phyloP scores from a whole-genome alignment of 1,284 basidiomycete genomes.

The Ustilago loliicola region DNA sequence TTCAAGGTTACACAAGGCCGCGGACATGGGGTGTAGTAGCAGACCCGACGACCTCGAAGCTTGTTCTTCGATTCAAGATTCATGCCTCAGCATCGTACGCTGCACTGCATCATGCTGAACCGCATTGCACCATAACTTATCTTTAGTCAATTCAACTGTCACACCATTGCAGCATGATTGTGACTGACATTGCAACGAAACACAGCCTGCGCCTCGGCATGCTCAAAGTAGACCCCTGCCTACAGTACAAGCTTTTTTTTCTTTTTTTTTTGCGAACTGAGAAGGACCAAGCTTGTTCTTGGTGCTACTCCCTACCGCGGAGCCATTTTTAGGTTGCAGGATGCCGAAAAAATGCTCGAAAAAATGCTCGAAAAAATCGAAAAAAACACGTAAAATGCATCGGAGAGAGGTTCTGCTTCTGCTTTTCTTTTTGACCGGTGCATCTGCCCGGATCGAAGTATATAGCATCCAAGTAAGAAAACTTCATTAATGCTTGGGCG shows the following conservation, averaged over 20 bases:
- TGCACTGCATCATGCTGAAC: background rate
- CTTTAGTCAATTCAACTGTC: background rate
- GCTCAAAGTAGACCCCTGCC: background rate
- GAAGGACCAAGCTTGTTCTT: background rate
- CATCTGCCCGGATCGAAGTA: slow-evolving; percentile 7
- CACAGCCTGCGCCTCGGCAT: background rate
- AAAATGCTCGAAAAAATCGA: background rate
- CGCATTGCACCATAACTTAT: slow-evolving; percentile 3
- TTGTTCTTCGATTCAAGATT: background rate
- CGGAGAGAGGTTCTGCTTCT: background rate
- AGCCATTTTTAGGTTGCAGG: slow-evolving; percentile 2
- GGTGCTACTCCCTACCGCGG: background rate
- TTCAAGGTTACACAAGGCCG: slow-evolving; percentile 2
- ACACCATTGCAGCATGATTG: background rate
- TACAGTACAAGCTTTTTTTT: no score
- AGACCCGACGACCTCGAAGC: slow-evolving; percentile 1
- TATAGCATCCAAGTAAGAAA: slow-evolving; percentile 4
- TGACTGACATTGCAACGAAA: background rate
- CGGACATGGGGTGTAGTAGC: background rate
- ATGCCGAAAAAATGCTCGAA: background rate
- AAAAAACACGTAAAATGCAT: background rate
- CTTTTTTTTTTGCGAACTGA: background rate
- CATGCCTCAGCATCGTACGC: slow-evolving; percentile 8
- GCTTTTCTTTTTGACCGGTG: background rate
- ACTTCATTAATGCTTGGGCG: background rate